phyloP scores from a whole-genome alignment of 768 basidiomycete genomes.

The Chalciporus pseudorubinellus region DNA sequence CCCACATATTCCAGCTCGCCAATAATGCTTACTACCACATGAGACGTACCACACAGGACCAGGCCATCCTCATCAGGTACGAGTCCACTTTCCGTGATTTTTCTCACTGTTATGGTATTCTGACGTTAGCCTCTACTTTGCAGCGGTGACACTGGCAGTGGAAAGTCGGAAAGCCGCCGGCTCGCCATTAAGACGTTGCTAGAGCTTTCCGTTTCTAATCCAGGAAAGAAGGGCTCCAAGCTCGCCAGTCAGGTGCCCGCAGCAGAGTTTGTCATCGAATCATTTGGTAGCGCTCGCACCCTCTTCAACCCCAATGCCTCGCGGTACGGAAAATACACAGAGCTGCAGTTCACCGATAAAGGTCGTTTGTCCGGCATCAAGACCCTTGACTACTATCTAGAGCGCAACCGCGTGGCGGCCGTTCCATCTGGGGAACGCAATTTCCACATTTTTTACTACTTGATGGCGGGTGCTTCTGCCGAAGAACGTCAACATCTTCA shows the following conservation, averaged over 20 bases:
- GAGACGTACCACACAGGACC: slow-evolving; percentile 91
- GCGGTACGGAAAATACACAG: slow-evolving; percentile 96
- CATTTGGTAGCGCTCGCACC: slow-evolving; percentile 91
- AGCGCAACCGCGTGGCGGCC: slow-evolving; percentile 84
- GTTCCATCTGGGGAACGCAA: slow-evolving; percentile 91
- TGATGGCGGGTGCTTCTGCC: slow-evolving; percentile 83
- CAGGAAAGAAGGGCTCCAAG: slow-evolving; percentile 93
- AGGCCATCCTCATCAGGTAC: slow-evolving; percentile 82
- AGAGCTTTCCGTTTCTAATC: slow-evolving; percentile 83
- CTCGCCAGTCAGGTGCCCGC: slow-evolving; percentile 84
- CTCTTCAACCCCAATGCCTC: slow-evolving; percentile 94
- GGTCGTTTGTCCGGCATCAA: slow-evolving; percentile 88
- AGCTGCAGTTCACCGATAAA: slow-evolving; percentile 93
- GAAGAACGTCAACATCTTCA: slow-evolving; percentile 91
- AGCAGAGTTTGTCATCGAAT: slow-evolving; percentile 92
- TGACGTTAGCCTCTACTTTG: slow-evolving; percentile 6
- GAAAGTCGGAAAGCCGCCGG: slow-evolving; percentile 88
- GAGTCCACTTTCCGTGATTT: slow-evolving; percentile 16
- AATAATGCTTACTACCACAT: slow-evolving; percentile 96
- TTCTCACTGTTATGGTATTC: not conserved
- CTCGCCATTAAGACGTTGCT: slow-evolving; percentile 90
- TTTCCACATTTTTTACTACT: slow-evolving; percentile 97
- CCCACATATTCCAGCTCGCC: slow-evolving; percentile 91
- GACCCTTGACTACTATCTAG: slow-evolving; percentile 95
- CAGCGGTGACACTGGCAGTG: slow-evolving; percentile 90